Conservation (phyloP, 192 early-diverging fungal genomes). For the Jimgerdemannia flammicorona region DNA sequence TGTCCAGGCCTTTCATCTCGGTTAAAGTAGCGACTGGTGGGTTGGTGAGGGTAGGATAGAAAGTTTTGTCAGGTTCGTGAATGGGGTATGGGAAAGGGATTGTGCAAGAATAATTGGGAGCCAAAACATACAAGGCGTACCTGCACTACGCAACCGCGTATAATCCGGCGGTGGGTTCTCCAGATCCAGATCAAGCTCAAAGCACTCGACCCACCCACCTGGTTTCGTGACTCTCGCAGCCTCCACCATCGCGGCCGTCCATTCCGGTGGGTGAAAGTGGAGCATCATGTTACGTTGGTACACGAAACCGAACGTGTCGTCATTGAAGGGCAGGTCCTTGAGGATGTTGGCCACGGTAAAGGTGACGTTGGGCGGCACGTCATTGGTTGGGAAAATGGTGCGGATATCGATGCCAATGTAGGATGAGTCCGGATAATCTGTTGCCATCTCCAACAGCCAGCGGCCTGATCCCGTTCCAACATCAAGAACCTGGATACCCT, state of each 20-base stretch:
- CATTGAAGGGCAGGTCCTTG: conserved; percentile 3
- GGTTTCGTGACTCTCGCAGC: conserved; percentile 7
- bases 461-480: conserved; percentile 2
- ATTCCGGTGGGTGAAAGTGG: background rate
- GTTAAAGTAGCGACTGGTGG: background rate
- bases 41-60: background rate
- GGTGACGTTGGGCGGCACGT: background rate
- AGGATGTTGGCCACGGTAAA: background rate
- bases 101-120: no score
- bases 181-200: background rate
- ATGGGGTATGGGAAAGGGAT: background rate
- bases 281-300: conserved; percentile 2
- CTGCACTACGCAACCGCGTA: background rate
- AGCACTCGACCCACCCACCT: conserved; percentile 3
- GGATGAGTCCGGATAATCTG: conserved; percentile 7
- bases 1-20: background rate
- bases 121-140: background rate
- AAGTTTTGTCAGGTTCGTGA: background rate
- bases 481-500: no score
- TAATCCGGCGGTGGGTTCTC: background rate
- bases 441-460: conserved; percentile 9
- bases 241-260: background rate
- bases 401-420: conserved; percentile 2
- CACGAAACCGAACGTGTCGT: conserved; percentile 10
- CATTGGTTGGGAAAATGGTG: background rate